A percentile compares a stretch with the other conserved stretches of the same genome.
Conservation (phyloP, 1,139 yeast genomes). For the Debaryomyces fabryi region DNA sequence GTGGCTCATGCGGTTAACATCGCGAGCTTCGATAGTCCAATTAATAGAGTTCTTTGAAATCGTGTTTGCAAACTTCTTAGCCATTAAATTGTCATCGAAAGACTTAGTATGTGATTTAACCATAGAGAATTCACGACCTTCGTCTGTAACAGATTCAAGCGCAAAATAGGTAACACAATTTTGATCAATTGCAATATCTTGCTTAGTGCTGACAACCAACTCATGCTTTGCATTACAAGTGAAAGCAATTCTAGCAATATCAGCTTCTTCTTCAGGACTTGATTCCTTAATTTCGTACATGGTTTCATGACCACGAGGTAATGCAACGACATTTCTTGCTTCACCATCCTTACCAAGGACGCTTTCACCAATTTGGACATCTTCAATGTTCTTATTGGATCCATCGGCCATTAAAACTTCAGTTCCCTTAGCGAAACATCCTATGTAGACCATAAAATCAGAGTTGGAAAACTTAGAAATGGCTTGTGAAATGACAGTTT, state of each 20-base stretch:
- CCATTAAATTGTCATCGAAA: constrained; percentile 19
- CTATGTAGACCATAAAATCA: constrained; percentile 92
- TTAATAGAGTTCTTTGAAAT: constrained; percentile 21
- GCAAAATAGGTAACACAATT: constrained; percentile 26
- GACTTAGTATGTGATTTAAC: constrained; percentile 18
- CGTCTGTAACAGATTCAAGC: constrained; percentile 8
- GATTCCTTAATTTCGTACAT: constrained; percentile 39
- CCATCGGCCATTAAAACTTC: constrained; percentile 47
- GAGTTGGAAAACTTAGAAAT: constrained; percentile 96
- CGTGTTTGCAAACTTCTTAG: constrained; percentile 20
- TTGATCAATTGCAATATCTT: constrained; percentile 18
- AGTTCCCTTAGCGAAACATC: constrained; percentile 53
- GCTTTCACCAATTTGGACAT: constrained; percentile 35
- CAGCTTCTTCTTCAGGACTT: constrained; percentile 16
- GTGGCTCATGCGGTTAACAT: constrained; percentile 21
- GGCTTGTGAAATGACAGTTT: constrained; percentile 97
- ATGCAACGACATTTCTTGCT: constrained; percentile 40
- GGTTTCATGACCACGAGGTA: constrained; percentile 43
- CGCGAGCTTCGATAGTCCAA: constrained; percentile 40
- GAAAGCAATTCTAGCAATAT: constrained; percentile 24
- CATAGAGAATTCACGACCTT: constrained; percentile 14
- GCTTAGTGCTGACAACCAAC: constrained; percentile 30
- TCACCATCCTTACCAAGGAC: constrained; percentile 49
- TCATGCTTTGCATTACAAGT: constrained; percentile 37
- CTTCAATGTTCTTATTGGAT: constrained; percentile 32